Evolutionary conservation across 345 rosid species (phyloP), one percentile per base, ranked within the genome.

Genomic region (Nasturtium officinale): DNA sequence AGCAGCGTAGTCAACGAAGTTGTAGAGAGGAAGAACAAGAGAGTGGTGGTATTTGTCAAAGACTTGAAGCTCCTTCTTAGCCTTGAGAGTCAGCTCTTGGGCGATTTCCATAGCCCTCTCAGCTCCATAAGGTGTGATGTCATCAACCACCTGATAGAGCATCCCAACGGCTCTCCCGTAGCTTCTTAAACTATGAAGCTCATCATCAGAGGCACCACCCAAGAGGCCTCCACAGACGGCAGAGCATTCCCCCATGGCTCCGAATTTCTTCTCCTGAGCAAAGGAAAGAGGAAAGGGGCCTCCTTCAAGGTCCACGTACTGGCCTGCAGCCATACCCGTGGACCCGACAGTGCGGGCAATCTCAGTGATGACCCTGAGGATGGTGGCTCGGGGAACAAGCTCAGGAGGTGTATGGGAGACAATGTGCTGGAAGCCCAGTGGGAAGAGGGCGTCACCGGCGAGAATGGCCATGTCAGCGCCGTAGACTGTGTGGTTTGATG

Each of bases 381-480:
- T 23, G 30, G 83, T 78, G 32, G 86, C 0, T 64, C 69, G 90
- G 5, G 96, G 97, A 35, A 88, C 96, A 25, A 91, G 88, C 9
- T 83, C 77, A 0, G 87, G 50, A 8, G 89, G 96, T 1, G 99
- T 91, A 66, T 83, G 78, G 50, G 84, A 82, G 72, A 94, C 97
- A 30, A 94, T 94, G 85, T 91, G 99, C 25, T 70, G 87, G 83
- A 88, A 91, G 20, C 87, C 97, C 17, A 89, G 99, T 3, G 99
- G 99, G 78, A 95, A 95, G 62, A 95, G 93, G 0, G 96, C 96
- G 78, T 95, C 99, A 16, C 99, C 96, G 3, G 99, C 96, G 50
- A 95, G 96, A 79, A 95, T 84, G 21, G 97, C 99, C 78, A 87
- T 90, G 85, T 83, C 96, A 21, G 80, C 82, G 5, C 96, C 96